Evolutionary conservation across 495 filamentous ascomycete genomes (phyloP), one percentile per base, ranked within the genome.

Genomic region (Staphylotrichum tortipilum): DNA sequence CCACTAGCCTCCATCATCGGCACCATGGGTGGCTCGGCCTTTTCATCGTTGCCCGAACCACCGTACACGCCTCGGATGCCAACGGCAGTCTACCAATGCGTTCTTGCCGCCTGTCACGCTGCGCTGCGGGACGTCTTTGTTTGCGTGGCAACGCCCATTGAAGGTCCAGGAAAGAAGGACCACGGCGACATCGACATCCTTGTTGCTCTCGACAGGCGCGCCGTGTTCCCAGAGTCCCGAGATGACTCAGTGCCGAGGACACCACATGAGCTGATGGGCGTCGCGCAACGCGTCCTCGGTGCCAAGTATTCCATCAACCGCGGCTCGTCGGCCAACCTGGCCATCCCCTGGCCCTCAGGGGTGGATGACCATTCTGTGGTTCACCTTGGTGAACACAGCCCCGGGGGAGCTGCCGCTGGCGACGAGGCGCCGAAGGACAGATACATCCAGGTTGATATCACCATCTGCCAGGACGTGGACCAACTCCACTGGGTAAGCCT

Each of bases 391-490:
- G 41, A 55, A 8, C 18, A 3, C 4, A 24, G 17, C 15, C 7
- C 4, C 3, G 34, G 46, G 30, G 47, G 37, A 17, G 46, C 36
- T 7, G 50, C 59, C 9, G 33, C 37, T 7, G 47, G 58, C 1
- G 22, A 49, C 22, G 51, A 49, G 7, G 38, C 51, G 12, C 38
- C 55, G 10, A 49, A 60, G 6, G 23, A 53, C 30, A 58, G 57
- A 3, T 78, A 71, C 54, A 71, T 82, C 2, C 85, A 89, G 47
- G 67, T 89, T 7, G 84, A 89, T 59, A 58, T 88, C 2, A 73
- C 75, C 12, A 57, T 77, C 39, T 84, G 73, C 53, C 52, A 53
- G 1, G 52, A 61, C 2, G 47, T 66, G 0, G 56, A 67, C 11
- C 58, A 67, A 1, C 68, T 81, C 10, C 65, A 70, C 11, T 87